Percentiles rank a stretch among this genome's conserved stretches.
phyloP scores from a whole-genome alignment of 441 rosid genomes.

The Pelargonium cotyledonis region DNA sequence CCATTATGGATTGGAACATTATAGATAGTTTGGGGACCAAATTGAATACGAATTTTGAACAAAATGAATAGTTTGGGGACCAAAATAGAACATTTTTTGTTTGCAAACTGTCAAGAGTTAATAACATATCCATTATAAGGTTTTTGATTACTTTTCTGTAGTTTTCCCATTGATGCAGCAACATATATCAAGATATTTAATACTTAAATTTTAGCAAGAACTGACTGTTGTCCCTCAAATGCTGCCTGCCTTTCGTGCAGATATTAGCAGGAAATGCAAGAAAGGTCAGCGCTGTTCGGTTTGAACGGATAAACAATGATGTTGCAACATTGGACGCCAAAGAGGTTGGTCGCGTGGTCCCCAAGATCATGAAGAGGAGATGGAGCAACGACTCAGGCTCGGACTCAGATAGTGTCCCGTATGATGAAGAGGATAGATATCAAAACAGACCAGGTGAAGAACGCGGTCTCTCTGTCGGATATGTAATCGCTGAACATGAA shows the following conservation, averaged over 20 bases:
- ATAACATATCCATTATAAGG: too few relatives aligned
- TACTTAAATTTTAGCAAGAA: slow-evolving; percentile 3
- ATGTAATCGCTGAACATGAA: slow-evolving; percentile 42
- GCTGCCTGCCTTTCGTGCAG: slow-evolving; percentile 32
- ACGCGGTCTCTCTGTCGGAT: slow-evolving; percentile 32
- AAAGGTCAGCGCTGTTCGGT: slow-evolving; percentile 88
- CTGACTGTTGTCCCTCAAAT: slow-evolving; percentile 5
- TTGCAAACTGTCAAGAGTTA: too few relatives aligned
- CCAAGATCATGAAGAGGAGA: slow-evolving; percentile 72
- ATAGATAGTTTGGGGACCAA: too few relatives aligned
- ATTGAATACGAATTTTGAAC: too few relatives aligned
- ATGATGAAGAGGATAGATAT: slow-evolving; percentile 33
- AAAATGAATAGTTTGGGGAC: too few relatives aligned
- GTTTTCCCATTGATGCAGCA: too few relatives aligned
- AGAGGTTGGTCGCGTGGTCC: slow-evolving; percentile 65
- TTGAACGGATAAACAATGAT: slow-evolving; percentile 57
- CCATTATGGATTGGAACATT: too few relatives aligned
- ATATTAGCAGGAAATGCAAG: slow-evolving; percentile 94
- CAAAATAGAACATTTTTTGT: too few relatives aligned
- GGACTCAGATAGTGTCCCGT: slow-evolving; percentile 10
- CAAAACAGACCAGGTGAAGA: slow-evolving; percentile 33
- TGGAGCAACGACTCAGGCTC: slow-evolving; percentile 60
- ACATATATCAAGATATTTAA: too few relatives aligned
- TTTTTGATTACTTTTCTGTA: too few relatives aligned
- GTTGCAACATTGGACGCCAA: slow-evolving; percentile 49